These are phyloP conservation scores for Blastobotrys muscicola DNA, from an alignment of 805 yeast genomes.

Conservation along the genomic window DNA sequence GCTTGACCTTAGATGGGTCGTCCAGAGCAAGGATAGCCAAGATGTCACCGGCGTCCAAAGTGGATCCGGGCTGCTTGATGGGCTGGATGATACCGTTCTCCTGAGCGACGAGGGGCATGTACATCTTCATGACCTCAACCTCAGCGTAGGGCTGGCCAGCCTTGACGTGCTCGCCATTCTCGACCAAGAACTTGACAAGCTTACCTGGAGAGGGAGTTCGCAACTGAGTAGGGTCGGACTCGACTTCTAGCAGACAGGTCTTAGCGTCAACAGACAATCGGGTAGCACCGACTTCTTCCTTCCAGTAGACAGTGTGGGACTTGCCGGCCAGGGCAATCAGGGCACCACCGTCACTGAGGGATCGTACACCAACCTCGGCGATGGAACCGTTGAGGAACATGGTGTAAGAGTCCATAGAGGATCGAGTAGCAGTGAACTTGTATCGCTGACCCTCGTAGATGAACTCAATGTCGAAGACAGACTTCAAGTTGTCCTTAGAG, in stretches of 20 bases:
- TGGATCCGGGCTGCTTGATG: conserved; percentile 97
- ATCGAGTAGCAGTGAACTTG: conserved; percentile 91
- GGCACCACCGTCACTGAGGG: conserved; percentile 92
- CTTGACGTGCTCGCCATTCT: conserved; percentile 84
- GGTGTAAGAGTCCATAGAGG: conserved; percentile 77
- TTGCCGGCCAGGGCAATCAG: conserved; percentile 82
- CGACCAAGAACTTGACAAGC: conserved; percentile 84
- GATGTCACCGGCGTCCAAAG: conserved; percentile 92
- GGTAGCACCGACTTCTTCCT: conserved; percentile 93
- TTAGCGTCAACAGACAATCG: conserved; percentile 91
- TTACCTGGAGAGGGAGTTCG: conserved; percentile 99
- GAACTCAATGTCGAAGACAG: conserved; percentile 87
- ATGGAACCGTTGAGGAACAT: conserved; percentile 90
- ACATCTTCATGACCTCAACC: conserved; percentile 99
- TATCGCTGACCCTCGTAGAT: conserved; percentile 90
- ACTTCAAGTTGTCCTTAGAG: conserved; percentile 66
- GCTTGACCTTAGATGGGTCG: conserved; percentile 95
- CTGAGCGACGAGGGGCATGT: conserved; percentile 91
- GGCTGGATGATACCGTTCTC: conserved; percentile 90
- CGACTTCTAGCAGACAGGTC: conserved; percentile 88
- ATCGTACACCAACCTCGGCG: conserved; percentile 75
- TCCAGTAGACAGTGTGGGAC: conserved; percentile 94
- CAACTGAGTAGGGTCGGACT: conserved; percentile 96
- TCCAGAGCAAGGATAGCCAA: conserved; percentile 90
- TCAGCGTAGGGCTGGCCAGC: conserved; percentile 96